Evolutionary conservation across 441 rosid species (phyloP), one percentile per base, ranked within the genome.

Genomic region (Gossypium aridum): DNA sequence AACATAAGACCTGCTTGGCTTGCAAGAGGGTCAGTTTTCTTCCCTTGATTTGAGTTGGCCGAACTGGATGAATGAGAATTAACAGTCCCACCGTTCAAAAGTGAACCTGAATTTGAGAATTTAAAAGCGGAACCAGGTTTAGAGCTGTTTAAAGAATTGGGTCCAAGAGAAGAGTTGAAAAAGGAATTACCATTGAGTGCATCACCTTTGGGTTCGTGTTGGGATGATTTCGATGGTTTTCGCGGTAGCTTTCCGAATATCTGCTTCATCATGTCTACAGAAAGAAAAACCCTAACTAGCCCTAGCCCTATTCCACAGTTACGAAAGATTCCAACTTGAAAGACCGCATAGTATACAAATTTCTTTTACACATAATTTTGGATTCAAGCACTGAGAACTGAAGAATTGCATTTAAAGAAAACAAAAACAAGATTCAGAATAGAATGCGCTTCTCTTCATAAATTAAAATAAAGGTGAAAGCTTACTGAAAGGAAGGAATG

Each of bases 221-320:
- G 85, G 0, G 92, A 91, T 2, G 97, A 85, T 81, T 90, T 93
- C 37, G 95, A 91, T 59, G 91, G 89, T 55, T 93, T 93, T 64
- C 88, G 83, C 77, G 97, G 97, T 22, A 91, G 72, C 85, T 90
- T 90, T 56, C 98, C 94, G 78, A 91, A 81, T 81, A 93, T 90
- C 81, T 91, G 95, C 80, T 87, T 93, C 77, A 93, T 90, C 98
- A 93, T 93, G 83, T 83, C 84, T 87, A 81, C 87, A 75, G 76
- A 74, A 81, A 3, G 19, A 6, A 28, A 0, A 43, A 43, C 49
- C 13, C 17, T 64, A 26, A 78, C 57, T 23, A 71, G 51, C 64
- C 76, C 76, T 65, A 76, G 75, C 45, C 68, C 67, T 56, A 60
- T 9, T 43, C 49, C 49, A 19, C 45, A 79, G 31, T 3, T 53